Conservation (phyloP, 1,284 basidiomycete genomes). For the Mycosarcoma mackinlayi region DNA sequence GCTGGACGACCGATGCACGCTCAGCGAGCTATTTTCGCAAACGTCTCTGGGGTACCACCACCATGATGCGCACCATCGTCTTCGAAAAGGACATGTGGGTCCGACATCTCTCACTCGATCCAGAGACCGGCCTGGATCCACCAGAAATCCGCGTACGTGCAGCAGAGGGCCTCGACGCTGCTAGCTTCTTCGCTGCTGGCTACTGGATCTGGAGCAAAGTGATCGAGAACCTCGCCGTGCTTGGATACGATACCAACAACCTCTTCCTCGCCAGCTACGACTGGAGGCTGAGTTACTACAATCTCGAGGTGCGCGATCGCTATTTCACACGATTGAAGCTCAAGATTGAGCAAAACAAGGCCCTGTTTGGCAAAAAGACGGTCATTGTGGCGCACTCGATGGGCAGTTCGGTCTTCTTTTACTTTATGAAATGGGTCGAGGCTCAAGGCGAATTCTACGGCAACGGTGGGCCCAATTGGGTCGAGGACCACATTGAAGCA, state of each 20-base stretch:
- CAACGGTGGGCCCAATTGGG: conserved; percentile 87
- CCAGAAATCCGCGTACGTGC: conserved; percentile 88
- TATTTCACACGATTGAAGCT: conserved; percentile 90
- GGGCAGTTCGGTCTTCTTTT: conserved; percentile 66
- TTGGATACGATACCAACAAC: conserved; percentile 65
- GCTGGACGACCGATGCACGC: conserved; percentile 60
- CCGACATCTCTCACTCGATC: conserved; percentile 87
- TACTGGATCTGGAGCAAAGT: conserved; percentile 88
- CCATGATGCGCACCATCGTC: conserved; percentile 86
- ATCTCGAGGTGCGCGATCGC: conserved; percentile 85
- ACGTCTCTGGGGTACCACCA: conserved; percentile 68
- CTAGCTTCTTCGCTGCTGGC: conserved; percentile 83
- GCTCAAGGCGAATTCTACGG: conserved; percentile 78
- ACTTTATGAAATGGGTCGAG: conserved; percentile 88
- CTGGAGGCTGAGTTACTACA: conserved; percentile 84
- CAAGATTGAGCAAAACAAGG: conserved; percentile 83
- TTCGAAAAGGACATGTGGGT: conserved; percentile 91
- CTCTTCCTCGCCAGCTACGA: conserved; percentile 66
- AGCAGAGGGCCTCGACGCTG: conserved; percentile 80
- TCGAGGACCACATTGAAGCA: conserved; percentile 76
- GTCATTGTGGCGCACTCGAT: conserved; percentile 83
- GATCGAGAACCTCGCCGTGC: conserved; percentile 84
- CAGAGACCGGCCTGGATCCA: conserved; percentile 87
- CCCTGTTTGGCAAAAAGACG: conserved; percentile 80
- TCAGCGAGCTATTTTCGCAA: conserved; percentile 61